Conservation (phyloP, 352 stramenopile species). For the Phytophthora agathidicida region DNA sequence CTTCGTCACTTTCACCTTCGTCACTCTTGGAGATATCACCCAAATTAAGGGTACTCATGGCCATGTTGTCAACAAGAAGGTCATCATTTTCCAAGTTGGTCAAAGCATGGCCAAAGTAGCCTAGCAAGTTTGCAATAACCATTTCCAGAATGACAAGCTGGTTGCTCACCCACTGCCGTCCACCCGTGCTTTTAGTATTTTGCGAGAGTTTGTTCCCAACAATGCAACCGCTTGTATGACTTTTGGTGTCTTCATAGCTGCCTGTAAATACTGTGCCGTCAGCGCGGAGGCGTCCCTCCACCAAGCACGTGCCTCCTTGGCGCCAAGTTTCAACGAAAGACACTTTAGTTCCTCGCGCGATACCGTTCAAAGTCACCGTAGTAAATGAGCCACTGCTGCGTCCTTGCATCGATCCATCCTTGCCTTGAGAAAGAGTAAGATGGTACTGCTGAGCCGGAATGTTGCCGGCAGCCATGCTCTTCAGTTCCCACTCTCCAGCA, state of each 20-base stretch:
- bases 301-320: constrained; percentile 87
- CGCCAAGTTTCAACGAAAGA: constrained; percentile 89
- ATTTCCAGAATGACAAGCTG: constrained; percentile 80
- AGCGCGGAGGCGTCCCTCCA: constrained; percentile 76
- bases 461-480: constrained; percentile 85
- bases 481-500: constrained; percentile 87
- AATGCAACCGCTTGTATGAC: constrained; percentile 85
- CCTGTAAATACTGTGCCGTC: constrained; percentile 78
- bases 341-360: constrained; percentile 80
- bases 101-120: constrained; percentile 71
- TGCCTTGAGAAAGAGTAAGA: constrained; percentile 70
- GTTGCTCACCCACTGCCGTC: constrained; percentile 47
- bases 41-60: constrained; percentile 7
- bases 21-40: constrained; percentile 53
- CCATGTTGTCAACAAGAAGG: constrained; percentile 54
- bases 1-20: constrained; percentile 30
- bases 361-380: constrained; percentile 77
- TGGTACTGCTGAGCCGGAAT: constrained; percentile 90
- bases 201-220: constrained; percentile 68
- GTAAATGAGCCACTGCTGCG: constrained; percentile 85
- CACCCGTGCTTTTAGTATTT: constrained; percentile 13
- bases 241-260: constrained; percentile 89
- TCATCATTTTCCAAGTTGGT: constrained; percentile 67
- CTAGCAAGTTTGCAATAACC: constrained; percentile 76
- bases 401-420: constrained; percentile 66